phyloP scores from a whole-genome alignment of 23 red algal genomes.

The Gracilaria vermiculophylla region DNA sequence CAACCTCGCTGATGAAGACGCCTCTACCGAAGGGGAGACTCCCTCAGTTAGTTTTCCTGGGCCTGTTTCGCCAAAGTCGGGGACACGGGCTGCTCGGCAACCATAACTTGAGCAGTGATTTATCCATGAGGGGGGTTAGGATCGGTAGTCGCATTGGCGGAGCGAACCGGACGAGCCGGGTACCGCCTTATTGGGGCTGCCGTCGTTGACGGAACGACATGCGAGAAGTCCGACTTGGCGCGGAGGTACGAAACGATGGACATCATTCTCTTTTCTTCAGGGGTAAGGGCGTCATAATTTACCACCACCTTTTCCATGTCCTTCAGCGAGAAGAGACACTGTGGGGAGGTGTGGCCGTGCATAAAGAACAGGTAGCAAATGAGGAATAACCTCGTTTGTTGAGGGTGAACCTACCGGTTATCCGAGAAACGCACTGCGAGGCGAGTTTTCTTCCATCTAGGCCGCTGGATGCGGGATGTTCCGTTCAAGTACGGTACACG shows the following conservation, averaged over 20 bases:
- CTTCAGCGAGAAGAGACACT: no score
- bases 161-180: no score
- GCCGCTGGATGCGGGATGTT: neutral
- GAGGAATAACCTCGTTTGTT: neutral
- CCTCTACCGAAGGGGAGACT: neutral
- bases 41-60: neutral
- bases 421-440: neutral
- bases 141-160: no score
- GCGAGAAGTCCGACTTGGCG: no score
- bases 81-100: no score
- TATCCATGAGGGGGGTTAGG: no score
- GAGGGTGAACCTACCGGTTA: neutral
- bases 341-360: no score
- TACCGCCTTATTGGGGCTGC: no score
- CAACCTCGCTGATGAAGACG: neutral
- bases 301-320: neutral
- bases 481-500: neutral
- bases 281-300: neutral
- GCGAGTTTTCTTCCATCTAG: neutral
- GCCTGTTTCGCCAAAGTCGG: no score
- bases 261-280: neutral
- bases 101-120: no score
- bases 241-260: neutral
- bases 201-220: no score
- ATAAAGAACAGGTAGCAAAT: neutral